Conservation (phyloP, 139 green algal species). For the Chlamydomonas asymmetrica region DNA sequence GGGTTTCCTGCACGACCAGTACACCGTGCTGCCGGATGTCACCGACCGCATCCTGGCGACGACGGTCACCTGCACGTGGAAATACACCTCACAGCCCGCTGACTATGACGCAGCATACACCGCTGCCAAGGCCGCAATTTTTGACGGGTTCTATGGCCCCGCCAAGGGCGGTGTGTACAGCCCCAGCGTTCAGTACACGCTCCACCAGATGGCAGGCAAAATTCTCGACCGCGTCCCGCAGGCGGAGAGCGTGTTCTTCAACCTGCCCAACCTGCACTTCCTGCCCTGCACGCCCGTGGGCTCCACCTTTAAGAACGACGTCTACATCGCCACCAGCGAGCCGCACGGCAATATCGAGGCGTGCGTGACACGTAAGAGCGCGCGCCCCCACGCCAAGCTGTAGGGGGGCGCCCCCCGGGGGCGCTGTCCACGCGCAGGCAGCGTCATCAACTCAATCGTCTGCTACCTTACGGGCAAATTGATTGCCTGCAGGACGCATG, state of each 20-base stretch:
- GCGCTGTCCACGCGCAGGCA: no score
- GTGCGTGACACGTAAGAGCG: constrained; percentile 29
- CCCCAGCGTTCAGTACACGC: constrained; percentile 90
- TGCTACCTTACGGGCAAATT: no score
- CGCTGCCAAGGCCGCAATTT: constrained; percentile 21
- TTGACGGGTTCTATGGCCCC: constrained; percentile 82
- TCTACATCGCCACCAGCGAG: constrained; percentile 92
- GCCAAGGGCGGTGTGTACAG: constrained; percentile 82
- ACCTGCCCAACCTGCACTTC: constrained; percentile 98
- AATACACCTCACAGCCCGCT: constrained; percentile 49
- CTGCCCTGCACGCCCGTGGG: constrained; percentile 75
- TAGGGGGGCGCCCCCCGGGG: constrained; percentile 14
- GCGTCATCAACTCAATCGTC: no score
- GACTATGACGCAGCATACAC: constrained; percentile 37
- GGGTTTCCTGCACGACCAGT: constrained; percentile 85
- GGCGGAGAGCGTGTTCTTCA: constrained; percentile 85
- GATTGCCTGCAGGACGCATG: no score
- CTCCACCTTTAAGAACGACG: constrained; percentile 87
- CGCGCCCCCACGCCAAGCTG: constrained; percentile 30
- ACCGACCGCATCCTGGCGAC: constrained; percentile 91
- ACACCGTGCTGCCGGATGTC: constrained; percentile 84
- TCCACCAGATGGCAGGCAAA: constrained; percentile 82
- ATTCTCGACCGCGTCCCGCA: constrained; percentile 58
- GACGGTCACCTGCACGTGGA: constrained; percentile 82
- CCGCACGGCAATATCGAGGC: constrained; percentile 92